Base-by-base conservation (phyloP, 208 protist species). In the Crithidia expoeki region DNA sequence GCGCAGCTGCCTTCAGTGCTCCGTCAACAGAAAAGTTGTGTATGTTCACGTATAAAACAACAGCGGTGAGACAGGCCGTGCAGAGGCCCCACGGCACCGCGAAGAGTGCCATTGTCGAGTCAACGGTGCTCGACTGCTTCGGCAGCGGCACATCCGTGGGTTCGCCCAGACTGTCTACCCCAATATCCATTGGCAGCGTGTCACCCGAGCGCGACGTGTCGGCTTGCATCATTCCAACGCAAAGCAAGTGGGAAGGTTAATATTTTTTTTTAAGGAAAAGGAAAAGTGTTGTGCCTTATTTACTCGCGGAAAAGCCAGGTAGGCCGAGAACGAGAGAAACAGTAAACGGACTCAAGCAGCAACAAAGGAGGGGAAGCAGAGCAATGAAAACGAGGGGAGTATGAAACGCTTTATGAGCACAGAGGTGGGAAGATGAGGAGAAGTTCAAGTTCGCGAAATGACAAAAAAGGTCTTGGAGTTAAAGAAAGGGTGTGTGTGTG, bases 41-140 rank as follows among this genome's bases (percentile, higher is more conserved):
- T 2, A 80, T 14, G 30, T 80, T 80, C 16, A 80, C 56, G 32
- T 74, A 80, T 10, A 66, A 9, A 2, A 80, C 19, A 3, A 74
- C 61, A 1, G 42, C 62, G 11, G 71, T n/a, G 23, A 80, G 38
- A 60, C 46, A 67, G n/a, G 57, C 25, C 9, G 68, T 65, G 33
- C 47, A 53, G 4, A 47, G 9, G 1, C 50, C 34, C 67, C 67
- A 80, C n/a, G 72, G 52, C 16, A 69, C 19, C 0, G 30, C 28
- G 0, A 76, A 16, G 4, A 69, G 33, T 11, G 32, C 32, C 44
- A 63, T 34, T 14, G 58, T 59, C 23, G 68, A 67, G 38, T 47
- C 23, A 2, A 60, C 59, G 0, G 68, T 66, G 57, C 47, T 66
- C 33, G 34, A n/a, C 30, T 38, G 33, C 34, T 34, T 34, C 47